Conservation (phyloP, 1,284 basidiomycete genomes). For the Rhodotorula sp. region DNA sequence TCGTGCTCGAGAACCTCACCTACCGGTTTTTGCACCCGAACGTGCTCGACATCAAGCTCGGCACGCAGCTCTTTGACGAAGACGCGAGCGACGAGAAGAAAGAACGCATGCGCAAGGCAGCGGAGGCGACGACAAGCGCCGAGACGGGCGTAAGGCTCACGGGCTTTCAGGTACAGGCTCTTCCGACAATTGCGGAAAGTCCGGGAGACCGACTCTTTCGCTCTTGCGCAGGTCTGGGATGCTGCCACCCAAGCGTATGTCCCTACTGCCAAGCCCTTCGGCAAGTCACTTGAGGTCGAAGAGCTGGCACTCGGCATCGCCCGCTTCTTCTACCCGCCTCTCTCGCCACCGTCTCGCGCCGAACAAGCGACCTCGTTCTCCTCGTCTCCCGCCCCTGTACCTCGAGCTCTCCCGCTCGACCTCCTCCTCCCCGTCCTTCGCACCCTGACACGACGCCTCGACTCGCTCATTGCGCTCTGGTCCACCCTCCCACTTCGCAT, state of each 20-base stretch:
- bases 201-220: neutral
- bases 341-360: constrained; percentile 21
- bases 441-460: constrained; percentile 60
- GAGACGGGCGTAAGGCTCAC: constrained; percentile 79
- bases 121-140: constrained; percentile 65
- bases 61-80: constrained; percentile 75
- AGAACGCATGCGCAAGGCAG: constrained; percentile 71
- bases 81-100: constrained; percentile 70
- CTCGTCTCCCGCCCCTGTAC: constrained; percentile 46
- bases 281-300: constrained; percentile 68
- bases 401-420: constrained; percentile 58
- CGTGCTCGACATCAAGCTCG: constrained; percentile 88
- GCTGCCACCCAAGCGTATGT: constrained; percentile 60
- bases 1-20: constrained; percentile 84
- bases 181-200: neutral
- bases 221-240: constrained; percentile 68
- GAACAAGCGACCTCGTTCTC: constrained; percentile 31
- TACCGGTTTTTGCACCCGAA: constrained; percentile 74
- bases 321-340: constrained; percentile 69
- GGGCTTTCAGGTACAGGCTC: constrained; percentile 74
- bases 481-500: constrained; percentile 69
- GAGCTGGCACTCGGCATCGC: constrained; percentile 73
- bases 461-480: constrained; percentile 61
- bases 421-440: constrained; percentile 65
- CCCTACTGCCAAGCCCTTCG: constrained; percentile 73